Base-by-base conservation (phyloP, 1,139 yeast genomes). In the Zygoascus meyerae region DNA sequence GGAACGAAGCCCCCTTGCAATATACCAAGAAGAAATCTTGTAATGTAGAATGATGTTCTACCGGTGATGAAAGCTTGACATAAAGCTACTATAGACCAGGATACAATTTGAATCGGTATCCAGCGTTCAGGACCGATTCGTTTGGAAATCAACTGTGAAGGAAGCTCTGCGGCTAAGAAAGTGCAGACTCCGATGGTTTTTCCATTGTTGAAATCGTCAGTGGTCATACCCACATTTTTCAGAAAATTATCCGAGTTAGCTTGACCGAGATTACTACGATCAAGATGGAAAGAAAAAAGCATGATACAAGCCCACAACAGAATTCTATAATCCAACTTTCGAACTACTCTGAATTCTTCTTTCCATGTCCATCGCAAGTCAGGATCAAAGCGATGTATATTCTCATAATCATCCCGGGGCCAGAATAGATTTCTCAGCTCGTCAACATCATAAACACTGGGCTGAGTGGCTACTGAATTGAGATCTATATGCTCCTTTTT, bases 1-100 rank as follows among this genome's bases (percentile, higher is more conserved):
- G 79, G 74, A 42, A 78, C 74, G 48, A 78, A 77, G 0, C 82
- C 82, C 28, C 81, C 81, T 55, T 76, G 74, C 18, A 74, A 63
- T 1, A 62, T 45, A 2, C 79, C 81, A 16, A 75, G 61, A 11
- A 76, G 61, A 5, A 68, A 72, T 44, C 82, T 65, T 10, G 75
- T 66, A 5, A 68, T 64, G 39, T 63, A 68, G 53, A 71, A 77
- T 0, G 70, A 61, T 1, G 65, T 58, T 45, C 59, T 68, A 40
- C 64, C 66, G 7, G 55, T 62, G 44, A 77, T 55, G 8, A 67
- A 66, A 15, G 69, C 67, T 55, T 77, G 81, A 9, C 64, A 55
- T 34, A 71, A 61, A 1, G 79, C 72, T 1, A 77, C 75, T 21
- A 74, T 49, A 44, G 77, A 72, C 81, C 82, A 78, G 2, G 65